Percentiles rank a stretch among this genome's conserved stretches.
Evolutionary conservation across 2,329 filamentous ascomycete species (phyloP).

Genomic region (Xylaria sp.): DNA sequence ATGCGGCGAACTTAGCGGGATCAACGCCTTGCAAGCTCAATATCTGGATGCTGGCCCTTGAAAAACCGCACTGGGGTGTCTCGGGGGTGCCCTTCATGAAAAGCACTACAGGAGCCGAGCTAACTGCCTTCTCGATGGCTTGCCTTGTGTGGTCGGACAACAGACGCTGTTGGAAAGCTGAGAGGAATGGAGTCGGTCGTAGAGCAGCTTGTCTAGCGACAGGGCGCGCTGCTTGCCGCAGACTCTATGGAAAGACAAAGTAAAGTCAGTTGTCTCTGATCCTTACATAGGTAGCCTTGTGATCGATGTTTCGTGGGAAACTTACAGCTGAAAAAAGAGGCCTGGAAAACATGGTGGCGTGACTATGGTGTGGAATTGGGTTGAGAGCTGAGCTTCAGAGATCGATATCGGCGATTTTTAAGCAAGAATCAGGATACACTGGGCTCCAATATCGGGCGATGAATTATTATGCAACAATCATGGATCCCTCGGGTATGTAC

Average conservation of each 20-base stretch:
- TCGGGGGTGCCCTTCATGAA: conserved; percentile 99
- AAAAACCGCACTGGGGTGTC: conserved; percentile 96
- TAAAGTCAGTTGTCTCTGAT: background rate
- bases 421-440: conserved; percentile 22
- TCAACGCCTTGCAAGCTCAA: conserved; percentile 94
- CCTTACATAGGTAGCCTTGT: background rate
- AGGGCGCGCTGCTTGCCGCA: conserved; percentile 58
- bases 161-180: conserved; percentile 66
- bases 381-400: conserved; percentile 7
- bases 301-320: background rate
- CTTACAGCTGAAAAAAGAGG: conserved; percentile 44
- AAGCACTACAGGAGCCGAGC: conserved; percentile 88
- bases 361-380: conserved; percentile 31
- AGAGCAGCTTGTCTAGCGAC: conserved; percentile 40
- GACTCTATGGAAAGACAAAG: conserved; percentile 50
- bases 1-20: conserved; percentile 95
- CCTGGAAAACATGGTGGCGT: conserved; percentile 44
- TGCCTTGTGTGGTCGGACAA: conserved; percentile 82
- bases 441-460: conserved; percentile 2
- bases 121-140: conserved; percentile 91
- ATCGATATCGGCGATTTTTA: conserved; percentile 18
- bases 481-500: conserved; percentile 17
- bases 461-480: conserved; percentile 14
- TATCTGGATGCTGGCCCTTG: conserved; percentile 92
- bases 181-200: conserved; percentile 48